phyloP scores from a whole-genome alignment of 208 protist species.

The Trypanosoma vivax region DNA sequence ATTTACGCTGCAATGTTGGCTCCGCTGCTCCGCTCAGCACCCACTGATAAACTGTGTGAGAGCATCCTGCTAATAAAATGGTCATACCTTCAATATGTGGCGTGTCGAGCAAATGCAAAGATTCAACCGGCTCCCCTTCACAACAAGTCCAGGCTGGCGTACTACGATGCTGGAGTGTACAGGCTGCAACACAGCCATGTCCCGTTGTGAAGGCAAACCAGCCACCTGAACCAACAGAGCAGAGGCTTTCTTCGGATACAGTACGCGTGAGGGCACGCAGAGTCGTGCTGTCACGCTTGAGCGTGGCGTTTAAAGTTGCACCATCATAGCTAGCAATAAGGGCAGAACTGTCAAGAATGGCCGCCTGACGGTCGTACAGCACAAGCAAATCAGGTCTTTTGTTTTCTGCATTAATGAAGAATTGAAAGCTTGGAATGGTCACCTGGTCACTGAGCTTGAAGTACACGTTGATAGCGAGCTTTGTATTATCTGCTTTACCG shows the following conservation, averaged over 20 bases:
- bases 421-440: constrained; percentile 58
- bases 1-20: constrained; percentile 57
- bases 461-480: constrained; percentile 59
- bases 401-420: constrained; percentile 76
- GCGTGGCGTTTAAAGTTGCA: constrained; percentile 38
- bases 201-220: constrained; percentile 86
- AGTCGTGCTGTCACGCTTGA: constrained; percentile 40
- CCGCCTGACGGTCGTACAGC: constrained; percentile 60
- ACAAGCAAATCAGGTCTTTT: constrained; percentile 64
- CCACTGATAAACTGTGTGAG: constrained; percentile 53
- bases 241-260: constrained; percentile 34
- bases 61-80: constrained; percentile 49
- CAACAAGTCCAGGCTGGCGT: constrained; percentile 76
- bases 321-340: constrained; percentile 49
- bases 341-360: constrained; percentile 67
- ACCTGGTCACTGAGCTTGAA: constrained; percentile 69
- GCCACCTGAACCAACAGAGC: constrained; percentile 48
- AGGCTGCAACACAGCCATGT: constrained; percentile 54
- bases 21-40: constrained; percentile 56
- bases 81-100: constrained; percentile 23
- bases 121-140: constrained; percentile 37
- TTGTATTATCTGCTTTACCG: neutral
- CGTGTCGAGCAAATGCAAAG: constrained; percentile 55
- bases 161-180: constrained; percentile 71
- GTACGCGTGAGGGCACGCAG: constrained; percentile 38